These are phyloP conservation scores for Penicillium sp. DNA, from an alignment of 2,329 filamentous ascomycete species.

Conservation along the genomic window DNA sequence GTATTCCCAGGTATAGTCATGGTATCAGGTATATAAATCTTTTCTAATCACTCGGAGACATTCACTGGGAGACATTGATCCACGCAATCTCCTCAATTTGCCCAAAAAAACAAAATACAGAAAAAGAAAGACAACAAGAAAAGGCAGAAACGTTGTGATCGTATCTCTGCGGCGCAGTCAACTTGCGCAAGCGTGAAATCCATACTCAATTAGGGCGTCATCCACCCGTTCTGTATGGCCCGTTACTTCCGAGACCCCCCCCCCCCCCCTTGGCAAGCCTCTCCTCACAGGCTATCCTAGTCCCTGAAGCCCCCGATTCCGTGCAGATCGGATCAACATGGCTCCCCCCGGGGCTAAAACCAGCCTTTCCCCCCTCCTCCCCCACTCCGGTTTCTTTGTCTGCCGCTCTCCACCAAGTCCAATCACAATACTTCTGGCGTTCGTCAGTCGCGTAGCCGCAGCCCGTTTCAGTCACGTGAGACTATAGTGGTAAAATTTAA, in stretches of 20 bases:
- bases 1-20: not conserved
- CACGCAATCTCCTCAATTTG: not conserved
- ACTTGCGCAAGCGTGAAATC: constrained; percentile 13
- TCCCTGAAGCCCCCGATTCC: constrained; percentile 21
- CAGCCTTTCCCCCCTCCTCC: constrained; percentile 1
- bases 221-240: constrained; percentile 4
- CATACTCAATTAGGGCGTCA: constrained; percentile 1
- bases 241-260: constrained; percentile 8
- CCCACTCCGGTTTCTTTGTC: constrained; percentile 8
- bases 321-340: constrained; percentile 29
- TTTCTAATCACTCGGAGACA: not conserved
- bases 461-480: constrained; percentile 19
- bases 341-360: constrained; percentile 11
- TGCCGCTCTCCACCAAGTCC: constrained; percentile 10
- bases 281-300: constrained; percentile 1
- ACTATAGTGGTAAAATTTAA: not conserved
- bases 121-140: not conserved
- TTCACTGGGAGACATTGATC: not conserved
- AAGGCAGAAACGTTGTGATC: not conserved
- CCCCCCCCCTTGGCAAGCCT: constrained; percentile 9
- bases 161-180: constrained; percentile 14
- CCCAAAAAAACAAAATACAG: no score
- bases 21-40: not conserved
- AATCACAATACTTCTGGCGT: constrained; percentile 12
- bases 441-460: constrained; percentile 30